These are phyloP conservation scores for Pyrenophora tritici-repentis DNA, from an alignment of 2,329 filamentous ascomycete genomes.

Conservation along the genomic window DNA sequence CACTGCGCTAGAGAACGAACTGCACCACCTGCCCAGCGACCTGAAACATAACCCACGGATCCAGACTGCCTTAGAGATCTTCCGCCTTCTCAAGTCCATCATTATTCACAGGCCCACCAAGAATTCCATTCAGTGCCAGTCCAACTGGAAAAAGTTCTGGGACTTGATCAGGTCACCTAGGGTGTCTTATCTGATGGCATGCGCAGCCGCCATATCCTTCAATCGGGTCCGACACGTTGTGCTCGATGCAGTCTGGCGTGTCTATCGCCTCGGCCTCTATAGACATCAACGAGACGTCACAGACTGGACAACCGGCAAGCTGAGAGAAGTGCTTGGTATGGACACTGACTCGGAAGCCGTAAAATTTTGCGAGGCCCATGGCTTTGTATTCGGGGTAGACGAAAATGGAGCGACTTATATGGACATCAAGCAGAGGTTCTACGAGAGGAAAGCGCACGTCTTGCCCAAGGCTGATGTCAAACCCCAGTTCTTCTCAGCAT, in stretches of 20 bases:
- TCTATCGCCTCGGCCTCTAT: slow-evolving; percentile 58
- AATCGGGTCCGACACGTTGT: slow-evolving; percentile 61
- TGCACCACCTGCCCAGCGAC: slow-evolving; percentile 60
- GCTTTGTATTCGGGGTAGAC: slow-evolving; percentile 56
- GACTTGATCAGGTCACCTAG: slow-evolving; percentile 58
- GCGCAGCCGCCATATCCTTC: slow-evolving; percentile 67
- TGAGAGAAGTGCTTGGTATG: slow-evolving; percentile 60
- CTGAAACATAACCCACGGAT: slow-evolving; percentile 59
- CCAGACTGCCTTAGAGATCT: slow-evolving; percentile 61
- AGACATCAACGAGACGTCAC: slow-evolving; percentile 45
- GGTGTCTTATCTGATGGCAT: slow-evolving; percentile 67
- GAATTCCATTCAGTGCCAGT: slow-evolving; percentile 60
- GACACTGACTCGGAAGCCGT: slow-evolving; percentile 60
- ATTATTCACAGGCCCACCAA: slow-evolving; percentile 55
- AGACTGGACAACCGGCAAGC: slow-evolving; percentile 61
- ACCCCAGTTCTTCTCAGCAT: slow-evolving; percentile 60
- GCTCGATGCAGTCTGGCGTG: slow-evolving; percentile 60
- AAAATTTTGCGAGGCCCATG: slow-evolving; percentile 59
- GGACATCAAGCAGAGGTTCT: slow-evolving; percentile 56
- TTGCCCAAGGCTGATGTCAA: slow-evolving; percentile 30
- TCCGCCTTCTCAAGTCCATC: slow-evolving; percentile 60
- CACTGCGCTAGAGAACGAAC: slow-evolving; percentile 58
- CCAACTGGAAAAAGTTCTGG: slow-evolving; percentile 65
- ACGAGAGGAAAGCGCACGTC: slow-evolving; percentile 24
- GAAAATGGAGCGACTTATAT: slow-evolving; percentile 56